Percentiles rank a stretch among this genome's conserved stretches.
These are phyloP conservation scores for Luzula sylvatica DNA, from an alignment of 176 grass and related monocot species.

Conservation along the genomic window DNA sequence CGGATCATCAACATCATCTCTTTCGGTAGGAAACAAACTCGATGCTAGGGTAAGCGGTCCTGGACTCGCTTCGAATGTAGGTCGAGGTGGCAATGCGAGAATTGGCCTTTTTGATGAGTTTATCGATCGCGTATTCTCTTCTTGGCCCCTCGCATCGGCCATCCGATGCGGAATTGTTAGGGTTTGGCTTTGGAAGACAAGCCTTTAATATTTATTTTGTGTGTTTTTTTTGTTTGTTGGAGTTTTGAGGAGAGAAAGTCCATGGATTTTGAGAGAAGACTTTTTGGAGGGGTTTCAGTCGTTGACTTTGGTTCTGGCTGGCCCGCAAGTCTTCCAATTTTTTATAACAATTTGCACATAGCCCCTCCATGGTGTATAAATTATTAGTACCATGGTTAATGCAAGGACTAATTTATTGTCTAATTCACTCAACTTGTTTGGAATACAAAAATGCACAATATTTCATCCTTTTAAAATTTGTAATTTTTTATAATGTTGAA, in stretches of 20 bases:
- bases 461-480: too few species aligned
- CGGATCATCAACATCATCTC: conserved; percentile 14
- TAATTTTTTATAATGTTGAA: too few species aligned
- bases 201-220: conserved; percentile 22
- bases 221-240: background rate
- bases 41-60: conserved; percentile 87
- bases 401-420: too few species aligned
- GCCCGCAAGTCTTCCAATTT: conserved; percentile 7
- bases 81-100: conserved; percentile 54
- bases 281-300: conserved; percentile 11
- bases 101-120: conserved; percentile 46
- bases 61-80: conserved; percentile 57
- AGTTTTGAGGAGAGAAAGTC: background rate
- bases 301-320: conserved; percentile 30
- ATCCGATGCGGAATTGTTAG: conserved; percentile 30
- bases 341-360: too few species aligned
- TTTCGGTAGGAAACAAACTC: conserved; percentile 51
- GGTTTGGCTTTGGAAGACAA: background rate
- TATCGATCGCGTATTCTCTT: conserved; percentile 2
- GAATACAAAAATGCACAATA: too few species aligned
- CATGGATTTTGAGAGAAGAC: conserved; percentile 8
- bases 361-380: too few species aligned
- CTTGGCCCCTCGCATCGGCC: conserved; percentile 27
- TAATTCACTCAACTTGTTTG: too few species aligned
- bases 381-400: too few species aligned